Conservation (phyloP, 164 flowering plant species). For the Paratinospora sagittata region DNA sequence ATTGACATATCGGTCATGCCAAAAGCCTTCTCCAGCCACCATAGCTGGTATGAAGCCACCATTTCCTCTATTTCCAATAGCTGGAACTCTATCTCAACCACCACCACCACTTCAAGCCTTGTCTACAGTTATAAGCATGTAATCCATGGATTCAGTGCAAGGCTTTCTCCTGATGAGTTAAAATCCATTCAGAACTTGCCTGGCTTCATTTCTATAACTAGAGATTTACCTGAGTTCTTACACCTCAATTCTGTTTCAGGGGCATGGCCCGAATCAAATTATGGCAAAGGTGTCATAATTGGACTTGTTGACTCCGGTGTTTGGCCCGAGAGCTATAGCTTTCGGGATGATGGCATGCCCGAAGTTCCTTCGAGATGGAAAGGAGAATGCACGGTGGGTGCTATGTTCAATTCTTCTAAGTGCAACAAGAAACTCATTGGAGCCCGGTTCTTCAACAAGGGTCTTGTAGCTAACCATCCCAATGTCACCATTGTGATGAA, state of each 20-base stretch:
- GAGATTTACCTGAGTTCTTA: constrained; percentile 6
- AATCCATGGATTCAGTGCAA: constrained; percentile 17
- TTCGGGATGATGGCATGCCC: constrained; percentile 11
- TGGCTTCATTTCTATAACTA: not conserved
- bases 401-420: constrained; percentile 5
- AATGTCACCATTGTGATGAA: not conserved
- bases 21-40: constrained; percentile 10
- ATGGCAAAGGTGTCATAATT: constrained; percentile 13
- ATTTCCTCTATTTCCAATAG: not conserved
- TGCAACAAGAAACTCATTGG: constrained; percentile 19
- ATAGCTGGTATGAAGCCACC: constrained; percentile 11
- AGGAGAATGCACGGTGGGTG: constrained; percentile 9
- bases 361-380: constrained; percentile 9
- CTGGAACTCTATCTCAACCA: not conserved
- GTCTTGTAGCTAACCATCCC: not conserved
- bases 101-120: not conserved
- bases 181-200: not conserved
- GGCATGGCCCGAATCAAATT: constrained; percentile 10
- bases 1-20: constrained; percentile 17
- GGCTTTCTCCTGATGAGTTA: constrained; percentile 8
- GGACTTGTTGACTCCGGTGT: constrained; percentile 15
- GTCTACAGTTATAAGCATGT: constrained; percentile 15
- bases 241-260: not conserved
- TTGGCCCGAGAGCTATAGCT: constrained; percentile 23
- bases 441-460: constrained; percentile 13